Conservation (phyloP, 2,329 filamentous ascomycete species). For the Aspergillus carbonarius region DNA sequence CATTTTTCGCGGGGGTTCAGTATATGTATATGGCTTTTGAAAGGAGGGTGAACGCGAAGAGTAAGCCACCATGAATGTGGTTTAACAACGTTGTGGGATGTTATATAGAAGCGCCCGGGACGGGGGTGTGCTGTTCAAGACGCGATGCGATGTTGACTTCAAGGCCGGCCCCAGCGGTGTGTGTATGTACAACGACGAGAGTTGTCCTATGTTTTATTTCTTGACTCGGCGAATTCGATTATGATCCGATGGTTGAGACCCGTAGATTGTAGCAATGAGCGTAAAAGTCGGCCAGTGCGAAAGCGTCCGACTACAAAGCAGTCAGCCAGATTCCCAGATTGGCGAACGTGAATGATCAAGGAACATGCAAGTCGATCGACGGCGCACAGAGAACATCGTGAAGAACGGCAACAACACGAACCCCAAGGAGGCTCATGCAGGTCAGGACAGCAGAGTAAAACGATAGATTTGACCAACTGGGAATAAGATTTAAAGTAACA, state of each 20-base stretch:
- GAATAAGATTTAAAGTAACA: not conserved
- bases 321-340: not conserved
- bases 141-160: slow-evolving; percentile 1
- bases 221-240: not conserved
- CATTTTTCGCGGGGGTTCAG: slow-evolving; percentile 34
- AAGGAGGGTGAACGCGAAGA: slow-evolving; percentile 21
- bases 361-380: slow-evolving; percentile 10
- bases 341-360: slow-evolving; percentile 8
- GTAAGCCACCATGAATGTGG: slow-evolving; percentile 26
- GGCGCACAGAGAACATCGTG: slow-evolving; percentile 9
- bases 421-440: slow-evolving; percentile 2
- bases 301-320: slow-evolving; percentile 1
- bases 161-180: not conserved
- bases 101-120: slow-evolving; percentile 7
- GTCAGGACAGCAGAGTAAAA: not conserved
- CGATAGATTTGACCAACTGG: not conserved
- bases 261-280: slow-evolving; percentile 2
- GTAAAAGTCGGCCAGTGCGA: not conserved
- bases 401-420: slow-evolving; percentile 12
- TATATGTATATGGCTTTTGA: slow-evolving; percentile 21
- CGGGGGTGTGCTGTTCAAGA: slow-evolving; percentile 7
- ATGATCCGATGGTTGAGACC: not conserved
- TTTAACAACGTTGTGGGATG: slow-evolving; percentile 6
- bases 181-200: not conserved
- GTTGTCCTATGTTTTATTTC: not conserved